Conservation (phyloP, 2,329 filamentous ascomycete genomes). For the Penicillium sp. region DNA sequence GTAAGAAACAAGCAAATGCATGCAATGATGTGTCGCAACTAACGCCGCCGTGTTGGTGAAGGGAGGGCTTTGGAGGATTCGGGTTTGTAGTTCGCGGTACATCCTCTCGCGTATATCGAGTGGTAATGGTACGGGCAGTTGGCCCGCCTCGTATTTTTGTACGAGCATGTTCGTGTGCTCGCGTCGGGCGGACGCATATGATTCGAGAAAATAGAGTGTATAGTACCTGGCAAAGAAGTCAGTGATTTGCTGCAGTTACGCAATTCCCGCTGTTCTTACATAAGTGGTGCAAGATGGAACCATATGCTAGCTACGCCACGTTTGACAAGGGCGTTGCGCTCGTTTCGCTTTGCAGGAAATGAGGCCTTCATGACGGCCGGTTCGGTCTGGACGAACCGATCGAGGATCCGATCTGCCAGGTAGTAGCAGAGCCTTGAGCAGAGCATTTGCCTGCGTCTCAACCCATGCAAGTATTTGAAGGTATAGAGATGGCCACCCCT, state of each 20-base stretch:
- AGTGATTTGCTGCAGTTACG: not conserved
- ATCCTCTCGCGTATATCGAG: conserved; percentile 32
- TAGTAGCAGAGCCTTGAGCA: conserved; percentile 41
- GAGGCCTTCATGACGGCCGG: conserved; percentile 28
- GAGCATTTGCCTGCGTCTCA: conserved; percentile 37
- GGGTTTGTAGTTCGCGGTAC: conserved; percentile 36
- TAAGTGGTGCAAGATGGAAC: conserved; percentile 41
- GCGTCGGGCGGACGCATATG: conserved; percentile 37
- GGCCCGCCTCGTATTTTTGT: conserved; percentile 37
- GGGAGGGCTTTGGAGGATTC: conserved; percentile 38
- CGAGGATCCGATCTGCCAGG: conserved; percentile 41
- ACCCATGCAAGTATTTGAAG: conserved; percentile 38
- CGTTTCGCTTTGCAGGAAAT: conserved; percentile 31
- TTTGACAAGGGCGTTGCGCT: conserved; percentile 33
- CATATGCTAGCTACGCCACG: conserved; percentile 32
- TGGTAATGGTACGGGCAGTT: conserved; percentile 36
- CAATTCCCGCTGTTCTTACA: conserved; percentile 26
- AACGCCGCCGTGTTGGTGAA: conserved; percentile 40
- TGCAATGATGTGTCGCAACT: conserved; percentile 42
- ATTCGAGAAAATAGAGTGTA: conserved; percentile 39
- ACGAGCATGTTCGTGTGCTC: conserved; percentile 38
- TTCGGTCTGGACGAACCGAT: conserved; percentile 35
- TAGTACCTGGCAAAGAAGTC: conserved; percentile 34
- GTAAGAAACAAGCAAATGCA: conserved; percentile 39
- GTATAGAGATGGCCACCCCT: conserved; percentile 39